Evolutionary conservation across 1,284 basidiomycete species (phyloP).

Genomic region (Leccinum solheimii): DNA sequence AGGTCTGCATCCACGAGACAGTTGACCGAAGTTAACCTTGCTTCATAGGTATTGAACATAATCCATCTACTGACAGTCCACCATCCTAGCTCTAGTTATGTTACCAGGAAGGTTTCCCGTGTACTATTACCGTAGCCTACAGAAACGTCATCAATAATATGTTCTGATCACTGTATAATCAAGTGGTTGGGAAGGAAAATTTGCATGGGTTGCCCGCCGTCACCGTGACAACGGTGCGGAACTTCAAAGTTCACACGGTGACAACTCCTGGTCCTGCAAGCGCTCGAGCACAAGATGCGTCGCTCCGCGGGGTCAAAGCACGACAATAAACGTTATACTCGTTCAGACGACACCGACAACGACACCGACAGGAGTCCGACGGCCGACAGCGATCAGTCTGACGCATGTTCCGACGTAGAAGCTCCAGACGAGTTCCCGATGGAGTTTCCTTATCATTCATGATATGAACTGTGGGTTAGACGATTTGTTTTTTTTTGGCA

Average conservation of each 20-base stretch:
- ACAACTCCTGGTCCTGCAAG: too few species aligned
- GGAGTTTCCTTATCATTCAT: too few species aligned
- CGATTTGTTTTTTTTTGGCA: too few species aligned
- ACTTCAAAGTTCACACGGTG: neutral
- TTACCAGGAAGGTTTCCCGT: neutral
- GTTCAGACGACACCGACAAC: too few species aligned
- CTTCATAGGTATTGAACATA: neutral
- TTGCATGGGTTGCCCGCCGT: neutral
- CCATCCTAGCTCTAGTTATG: neutral
- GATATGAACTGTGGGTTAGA: too few species aligned
- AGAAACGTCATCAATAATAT: neutral
- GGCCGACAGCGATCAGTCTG: too few species aligned
- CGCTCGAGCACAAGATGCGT: too few species aligned
- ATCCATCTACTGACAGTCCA: neutral
- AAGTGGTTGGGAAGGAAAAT: neutral
- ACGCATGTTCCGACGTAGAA: too few species aligned
- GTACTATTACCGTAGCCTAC: constrained; percentile 9
- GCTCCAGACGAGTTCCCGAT: too few species aligned
- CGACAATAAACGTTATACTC: too few species aligned
- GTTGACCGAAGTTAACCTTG: neutral
- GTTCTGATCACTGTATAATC: neutral
- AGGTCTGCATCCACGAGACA: neutral
- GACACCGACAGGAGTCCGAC: too few species aligned
- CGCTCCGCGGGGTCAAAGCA: too few species aligned
- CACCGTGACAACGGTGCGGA: neutral